Conservation (phyloP, 1,284 basidiomycete species). For the Anthracocystis panici-leucophaei region DNA sequence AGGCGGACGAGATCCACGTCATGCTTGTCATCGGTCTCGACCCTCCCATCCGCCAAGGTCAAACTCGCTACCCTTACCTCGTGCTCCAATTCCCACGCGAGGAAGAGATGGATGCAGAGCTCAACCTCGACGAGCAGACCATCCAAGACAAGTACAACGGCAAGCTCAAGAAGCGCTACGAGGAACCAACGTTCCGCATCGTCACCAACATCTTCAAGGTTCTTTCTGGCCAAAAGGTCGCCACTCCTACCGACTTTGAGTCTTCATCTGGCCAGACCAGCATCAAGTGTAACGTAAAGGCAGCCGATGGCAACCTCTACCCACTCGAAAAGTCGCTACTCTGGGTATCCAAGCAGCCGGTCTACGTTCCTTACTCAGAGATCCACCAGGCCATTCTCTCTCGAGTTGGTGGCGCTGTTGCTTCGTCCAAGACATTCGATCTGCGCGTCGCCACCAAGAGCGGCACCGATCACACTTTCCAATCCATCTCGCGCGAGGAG, state of each 20-base stretch:
- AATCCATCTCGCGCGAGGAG: conserved; percentile 95
- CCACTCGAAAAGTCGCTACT: conserved; percentile 97
- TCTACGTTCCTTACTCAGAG: conserved; percentile 89
- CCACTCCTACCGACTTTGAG: conserved; percentile 72
- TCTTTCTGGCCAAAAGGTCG: conserved; percentile 89
- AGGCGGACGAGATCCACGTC: conserved; percentile 92
- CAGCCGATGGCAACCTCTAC: conserved; percentile 95
- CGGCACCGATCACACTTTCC: conserved; percentile 78
- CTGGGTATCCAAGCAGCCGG: conserved; percentile 96
- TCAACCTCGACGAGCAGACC: conserved; percentile 83
- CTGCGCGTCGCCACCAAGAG: conserved; percentile 87
- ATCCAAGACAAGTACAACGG: conserved; percentile 76
- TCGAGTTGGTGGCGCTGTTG: conserved; percentile 88
- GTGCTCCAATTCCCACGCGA: conserved; percentile 98
- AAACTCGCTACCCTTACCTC: conserved; percentile 96
- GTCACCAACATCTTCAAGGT: conserved; percentile 94
- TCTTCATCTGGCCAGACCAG: conserved; percentile 73
- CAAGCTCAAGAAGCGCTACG: conserved; percentile 88
- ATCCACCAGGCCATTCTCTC: conserved; percentile 93
- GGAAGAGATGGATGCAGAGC: conserved; percentile 94
- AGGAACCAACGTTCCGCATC: conserved; percentile 93
- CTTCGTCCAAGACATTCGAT: conserved; percentile 93
- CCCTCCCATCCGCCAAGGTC: conserved; percentile 95
- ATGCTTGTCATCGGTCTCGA: conserved; percentile 78
- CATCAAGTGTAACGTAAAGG: conserved; percentile 97